These are phyloP conservation scores for Fusarium tanahbumbuense DNA, from an alignment of 2,329 filamentous ascomycete genomes.

Conservation along the genomic window DNA sequence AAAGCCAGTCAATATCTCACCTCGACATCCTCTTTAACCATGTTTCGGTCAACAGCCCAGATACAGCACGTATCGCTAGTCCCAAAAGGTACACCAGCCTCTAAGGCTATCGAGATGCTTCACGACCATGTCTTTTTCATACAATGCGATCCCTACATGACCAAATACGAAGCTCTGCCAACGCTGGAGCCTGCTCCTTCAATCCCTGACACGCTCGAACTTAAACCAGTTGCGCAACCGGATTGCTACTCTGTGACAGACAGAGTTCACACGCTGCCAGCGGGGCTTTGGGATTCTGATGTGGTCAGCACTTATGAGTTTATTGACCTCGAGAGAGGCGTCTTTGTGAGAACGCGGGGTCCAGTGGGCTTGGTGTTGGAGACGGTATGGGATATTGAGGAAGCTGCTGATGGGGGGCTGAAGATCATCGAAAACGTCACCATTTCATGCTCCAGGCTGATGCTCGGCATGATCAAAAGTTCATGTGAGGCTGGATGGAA, in stretches of 20 bases:
- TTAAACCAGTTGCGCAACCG: conserved; percentile 45
- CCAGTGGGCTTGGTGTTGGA: conserved; percentile 66
- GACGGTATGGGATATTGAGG: conserved; percentile 60
- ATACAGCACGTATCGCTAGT: conserved; percentile 58
- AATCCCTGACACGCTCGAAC: conserved; percentile 47
- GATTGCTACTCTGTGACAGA: conserved; percentile 62
- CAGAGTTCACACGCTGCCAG: conserved; percentile 63
- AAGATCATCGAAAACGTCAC: conserved; percentile 62
- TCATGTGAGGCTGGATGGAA: conserved; percentile 64
- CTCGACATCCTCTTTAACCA: conserved; percentile 14
- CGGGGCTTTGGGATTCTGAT: conserved; percentile 66
- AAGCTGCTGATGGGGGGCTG: conserved; percentile 47
- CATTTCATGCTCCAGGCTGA: conserved; percentile 63
- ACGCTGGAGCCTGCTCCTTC: conserved; percentile 19
- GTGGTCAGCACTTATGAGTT: conserved; percentile 67
- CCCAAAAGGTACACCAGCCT: conserved; percentile 52
- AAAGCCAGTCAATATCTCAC: not conserved
- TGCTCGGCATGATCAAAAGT: conserved; percentile 61
- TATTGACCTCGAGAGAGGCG: conserved; percentile 59
- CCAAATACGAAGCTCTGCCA: conserved; percentile 55
- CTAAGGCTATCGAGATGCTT: conserved; percentile 58
- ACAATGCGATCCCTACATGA: conserved; percentile 63
- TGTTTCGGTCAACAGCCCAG: conserved; percentile 59
- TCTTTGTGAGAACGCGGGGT: conserved; percentile 64
- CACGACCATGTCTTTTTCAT: conserved; percentile 66